Evolutionary conservation across 1,284 basidiomycete genomes (phyloP).

Genomic region (Athelia psychrophila): DNA sequence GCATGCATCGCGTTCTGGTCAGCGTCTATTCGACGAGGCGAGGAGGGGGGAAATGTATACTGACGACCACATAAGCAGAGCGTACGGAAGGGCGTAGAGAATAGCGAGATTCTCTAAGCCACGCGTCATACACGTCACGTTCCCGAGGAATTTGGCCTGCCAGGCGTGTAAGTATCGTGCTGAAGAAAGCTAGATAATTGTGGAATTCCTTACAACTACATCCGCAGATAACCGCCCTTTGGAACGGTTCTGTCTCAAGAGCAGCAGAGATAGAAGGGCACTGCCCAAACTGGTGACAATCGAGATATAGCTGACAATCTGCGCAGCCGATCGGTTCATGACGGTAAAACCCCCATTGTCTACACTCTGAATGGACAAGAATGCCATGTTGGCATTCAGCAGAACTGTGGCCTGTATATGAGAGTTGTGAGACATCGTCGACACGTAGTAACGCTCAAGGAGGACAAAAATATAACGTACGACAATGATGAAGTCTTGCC

Average conservation of each 20-base stretch:
- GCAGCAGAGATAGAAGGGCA: conserved; percentile 42
- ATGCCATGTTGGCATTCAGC: conserved; percentile 41
- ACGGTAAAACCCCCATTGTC: conserved; percentile 19
- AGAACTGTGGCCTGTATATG: conserved; percentile 36
- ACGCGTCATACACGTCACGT: conserved; percentile 11
- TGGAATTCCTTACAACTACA: conserved; percentile 30
- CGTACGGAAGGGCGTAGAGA: conserved; percentile 21
- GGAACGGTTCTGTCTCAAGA: conserved; percentile 34
- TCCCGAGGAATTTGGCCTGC: conserved; percentile 15
- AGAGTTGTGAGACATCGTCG: neutral
- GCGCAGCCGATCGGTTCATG: conserved; percentile 28
- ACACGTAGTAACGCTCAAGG: too few species aligned
- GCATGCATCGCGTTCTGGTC: conserved; percentile 1
- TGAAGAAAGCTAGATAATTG: neutral
- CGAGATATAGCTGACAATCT: conserved; percentile 45
- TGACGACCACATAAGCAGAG: conserved; percentile 24
- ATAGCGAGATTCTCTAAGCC: conserved; percentile 20
- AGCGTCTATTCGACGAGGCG: neutral
- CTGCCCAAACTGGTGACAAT: conserved; percentile 41
- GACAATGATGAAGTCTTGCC: conserved; percentile 47
- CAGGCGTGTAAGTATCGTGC: neutral
- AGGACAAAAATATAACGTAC: too few species aligned
- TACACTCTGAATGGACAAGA: conserved; percentile 42
- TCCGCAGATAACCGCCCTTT: conserved; percentile 32
- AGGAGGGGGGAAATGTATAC: conserved; percentile 3